Conservation (phyloP, 2,329 filamentous ascomycete genomes). For the Cladobotryum protrusum region DNA sequence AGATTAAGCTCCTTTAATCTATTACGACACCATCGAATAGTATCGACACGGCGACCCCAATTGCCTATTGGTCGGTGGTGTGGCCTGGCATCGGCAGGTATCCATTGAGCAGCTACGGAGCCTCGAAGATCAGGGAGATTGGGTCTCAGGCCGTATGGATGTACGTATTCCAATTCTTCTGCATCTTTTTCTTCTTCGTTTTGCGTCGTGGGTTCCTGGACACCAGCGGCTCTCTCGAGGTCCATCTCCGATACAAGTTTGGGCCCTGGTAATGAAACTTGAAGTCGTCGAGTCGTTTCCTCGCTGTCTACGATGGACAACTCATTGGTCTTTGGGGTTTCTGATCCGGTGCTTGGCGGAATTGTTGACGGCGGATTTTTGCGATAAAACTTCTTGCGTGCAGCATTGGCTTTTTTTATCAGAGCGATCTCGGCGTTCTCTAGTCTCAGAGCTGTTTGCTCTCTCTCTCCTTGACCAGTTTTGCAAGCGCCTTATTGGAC, state of each 20-base stretch:
- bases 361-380: conserved; percentile 1
- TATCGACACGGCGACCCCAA: conserved; percentile 85
- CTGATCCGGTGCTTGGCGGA: not conserved
- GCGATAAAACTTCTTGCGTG: conserved; percentile 50
- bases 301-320: not conserved
- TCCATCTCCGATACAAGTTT: no score
- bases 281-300: not conserved
- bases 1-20: conserved; percentile 34
- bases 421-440: conserved; percentile 84
- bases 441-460: conserved; percentile 72
- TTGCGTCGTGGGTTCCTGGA: not conserved
- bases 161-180: conserved; percentile 29
- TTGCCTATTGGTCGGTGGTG: conserved; percentile 62
- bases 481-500: conserved; percentile 69
- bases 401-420: conserved; percentile 70
- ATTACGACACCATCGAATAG: conserved; percentile 79
- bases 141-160: conserved; percentile 31
- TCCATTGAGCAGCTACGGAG: conserved; percentile 64
- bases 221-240: no score
- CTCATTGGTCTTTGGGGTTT: not conserved
- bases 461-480: conserved; percentile 75
- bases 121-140: conserved; percentile 36
- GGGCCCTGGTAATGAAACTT: no score
- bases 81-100: conserved; percentile 67
- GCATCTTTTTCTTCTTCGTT: conserved; percentile 13